Evolutionary conservation across 2,329 filamentous ascomycete genomes (phyloP).

Genomic region (Colletotrichum higginsianum): DNA sequence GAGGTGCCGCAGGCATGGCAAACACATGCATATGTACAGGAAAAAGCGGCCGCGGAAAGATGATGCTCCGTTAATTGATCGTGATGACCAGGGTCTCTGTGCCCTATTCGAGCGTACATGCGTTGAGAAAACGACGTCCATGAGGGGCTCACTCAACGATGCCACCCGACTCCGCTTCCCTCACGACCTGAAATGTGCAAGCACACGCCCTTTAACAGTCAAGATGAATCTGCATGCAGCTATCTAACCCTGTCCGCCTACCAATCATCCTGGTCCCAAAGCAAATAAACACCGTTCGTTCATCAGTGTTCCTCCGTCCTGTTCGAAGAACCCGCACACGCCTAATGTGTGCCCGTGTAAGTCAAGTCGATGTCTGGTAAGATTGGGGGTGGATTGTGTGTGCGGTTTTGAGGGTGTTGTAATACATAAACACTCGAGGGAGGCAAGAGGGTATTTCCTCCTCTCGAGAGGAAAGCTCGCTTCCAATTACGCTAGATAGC

Average conservation of each 20-base stretch:
- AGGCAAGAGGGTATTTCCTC: conserved; percentile 39
- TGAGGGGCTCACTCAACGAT: background rate
- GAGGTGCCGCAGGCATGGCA: background rate
- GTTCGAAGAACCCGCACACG: conserved; percentile 35
- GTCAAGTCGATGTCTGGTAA: conserved; percentile 34
- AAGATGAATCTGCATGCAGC: conserved; percentile 39
- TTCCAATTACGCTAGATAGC: conserved; percentile 84
- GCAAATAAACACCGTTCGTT: conserved; percentile 30
- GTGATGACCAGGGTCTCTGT: background rate
- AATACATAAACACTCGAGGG: conserved; percentile 38
- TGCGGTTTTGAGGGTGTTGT: conserved; percentile 42
- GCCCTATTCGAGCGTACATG: background rate
- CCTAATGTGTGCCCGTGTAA: conserved; percentile 32
- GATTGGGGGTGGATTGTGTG: conserved; percentile 26
- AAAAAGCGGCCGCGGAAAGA: background rate
- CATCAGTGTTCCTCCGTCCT: conserved; percentile 36
- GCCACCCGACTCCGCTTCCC: background rate
- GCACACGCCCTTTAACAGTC: conserved; percentile 15
- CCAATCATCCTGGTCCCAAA: conserved; percentile 33
- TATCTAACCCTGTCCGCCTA: conserved; percentile 35
- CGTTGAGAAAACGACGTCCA: background rate
- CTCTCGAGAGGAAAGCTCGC: conserved; percentile 30
- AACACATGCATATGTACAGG: too few relatives aligned
- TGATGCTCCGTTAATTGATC: background rate
- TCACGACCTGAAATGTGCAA: conserved; percentile 5